Evolutionary conservation across 163 green algal species (phyloP), one percentile per base, ranked within the genome.

Genomic region (Volvox carteri): DNA sequence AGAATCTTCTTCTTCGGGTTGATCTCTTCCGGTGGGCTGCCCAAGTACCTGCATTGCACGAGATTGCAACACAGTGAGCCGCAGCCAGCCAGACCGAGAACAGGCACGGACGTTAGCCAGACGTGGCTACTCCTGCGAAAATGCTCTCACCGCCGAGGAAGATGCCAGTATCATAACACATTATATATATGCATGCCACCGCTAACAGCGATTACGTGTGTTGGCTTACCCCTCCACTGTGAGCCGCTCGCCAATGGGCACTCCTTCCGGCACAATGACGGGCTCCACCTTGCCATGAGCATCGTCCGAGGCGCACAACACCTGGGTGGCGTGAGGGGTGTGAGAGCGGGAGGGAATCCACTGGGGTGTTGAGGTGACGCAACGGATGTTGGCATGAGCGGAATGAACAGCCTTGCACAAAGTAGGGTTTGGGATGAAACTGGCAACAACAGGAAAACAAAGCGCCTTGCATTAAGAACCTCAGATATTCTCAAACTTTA

Each of bases 1-100:
- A 98, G 96, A 21, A 98, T 92, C 93, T 99, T 99, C 94, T 98
- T 98, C 92, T 99, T 99, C 46, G 97, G 97, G 87, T 98, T 98
- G 18, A 99, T 92, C 91, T 97, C 92, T 18, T 95, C 93, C 56
- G 97, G 92, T 14, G 97, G 93, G 33, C 95, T 87, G 44, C 70
- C 70, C 18, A 39, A 37, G 16, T 39, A 78, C 8, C 70, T 78
- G 70, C 39, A 41, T n/a, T n/a, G n/a, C n/a, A n/a, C n/a, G n/a
- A n/a, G n/a, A n/a, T n/a, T n/a, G n/a, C n/a, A n/a, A n/a, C n/a
- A n/a, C n/a, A n/a, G n/a, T n/a, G n/a, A n/a, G n/a, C n/a, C n/a
- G n/a, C n/a, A n/a, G n/a, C n/a, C n/a, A n/a, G n/a, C n/a, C 16
- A 73, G 28, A 73, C 12, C 12, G 48, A 58, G 14, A 58, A 28